Evolutionary conservation across 1,139 yeast species (phyloP), one percentile per base, ranked within the genome.

Genomic region (Sugiyamaella pinicola): DNA sequence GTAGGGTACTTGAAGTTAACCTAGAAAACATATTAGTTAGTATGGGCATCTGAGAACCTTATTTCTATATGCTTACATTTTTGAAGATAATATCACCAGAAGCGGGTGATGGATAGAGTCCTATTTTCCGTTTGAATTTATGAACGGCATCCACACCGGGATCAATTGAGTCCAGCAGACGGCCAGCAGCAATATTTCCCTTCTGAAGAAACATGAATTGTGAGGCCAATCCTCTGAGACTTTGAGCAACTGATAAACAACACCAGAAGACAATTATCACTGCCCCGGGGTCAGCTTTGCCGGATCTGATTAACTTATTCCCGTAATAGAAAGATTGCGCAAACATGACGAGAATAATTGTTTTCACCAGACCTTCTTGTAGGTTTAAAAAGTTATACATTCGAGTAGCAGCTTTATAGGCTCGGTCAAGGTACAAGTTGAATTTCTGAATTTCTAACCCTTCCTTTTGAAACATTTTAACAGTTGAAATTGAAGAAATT

Each of bases 311-410:
- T 74, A 87, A 77, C 48, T 75, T 72, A 35, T 84, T 79, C 2
- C 98, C 99, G 69, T 84, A 91, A 87, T 95, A 90, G 62, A 91
- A 87, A 0, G 95, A 96, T 67, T 89, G 96, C 1, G 90, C 87
- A 73, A 91, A 90, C 83, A 89, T 84, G 64, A 83, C 65, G 35
- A 88, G 73, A 0, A 85, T 76, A 6, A 90, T 60, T 15, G 80
- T 72, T 60, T 84, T 80, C 51, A 85, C 68, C 0, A 79, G 52
- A 0, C 87, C 85, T 22, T 79, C 70, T 63, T 89, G 91, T 0
- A 81, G 67, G 10, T 85, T 74, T 12, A 81, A 72, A 7, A 75
- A 78, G 15, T 79, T 64, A 12, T 83, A 75, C 48, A 82, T 69
- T 40, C 69, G 74, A 42, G 74, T 69, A 61, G 77, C 86, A 1